phyloP scores from a whole-genome alignment of 495 filamentous ascomycete species.

The Massariosphaeria phaeospora region DNA sequence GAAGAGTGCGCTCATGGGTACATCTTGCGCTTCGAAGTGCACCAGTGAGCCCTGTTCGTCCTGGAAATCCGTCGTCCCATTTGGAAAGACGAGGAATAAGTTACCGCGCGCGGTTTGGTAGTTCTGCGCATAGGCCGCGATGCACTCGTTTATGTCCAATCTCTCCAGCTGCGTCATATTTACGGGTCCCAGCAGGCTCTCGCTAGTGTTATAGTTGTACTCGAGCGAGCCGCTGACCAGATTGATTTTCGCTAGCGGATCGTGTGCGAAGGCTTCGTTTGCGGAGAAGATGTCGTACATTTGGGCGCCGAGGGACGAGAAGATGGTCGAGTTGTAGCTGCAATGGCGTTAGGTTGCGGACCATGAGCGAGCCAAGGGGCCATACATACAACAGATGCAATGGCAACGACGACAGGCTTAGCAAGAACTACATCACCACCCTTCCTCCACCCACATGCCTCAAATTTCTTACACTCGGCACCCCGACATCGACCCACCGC shows the following conservation, averaged over 20 bases:
- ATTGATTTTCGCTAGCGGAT: neutral
- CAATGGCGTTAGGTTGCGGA: neutral
- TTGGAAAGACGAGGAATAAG: neutral
- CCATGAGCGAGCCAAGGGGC: neutral
- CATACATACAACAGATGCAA: constrained; percentile 38
- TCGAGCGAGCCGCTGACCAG: neutral
- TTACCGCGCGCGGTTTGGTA: neutral
- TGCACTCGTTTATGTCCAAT: neutral
- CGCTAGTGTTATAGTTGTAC: neutral
- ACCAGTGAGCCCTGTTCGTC: neutral
- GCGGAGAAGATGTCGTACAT: constrained; percentile 43
- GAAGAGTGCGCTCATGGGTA: neutral
- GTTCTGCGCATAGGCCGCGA: neutral
- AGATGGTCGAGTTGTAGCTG: constrained; percentile 36
- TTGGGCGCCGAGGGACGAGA: constrained; percentile 37
- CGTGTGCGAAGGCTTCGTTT: constrained; percentile 15
- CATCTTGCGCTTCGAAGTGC: neutral
- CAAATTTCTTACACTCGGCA: constrained; percentile 36
- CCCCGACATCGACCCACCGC: constrained; percentile 35
- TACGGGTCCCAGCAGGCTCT: neutral
- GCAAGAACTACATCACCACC: constrained; percentile 21
- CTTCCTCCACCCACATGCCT: constrained; percentile 13
- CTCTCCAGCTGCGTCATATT: neutral
- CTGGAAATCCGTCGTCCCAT: neutral
- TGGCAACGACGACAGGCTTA: constrained; percentile 28